Percentiles rank a stretch among this genome's conserved stretches.
Evolutionary conservation across 805 yeast species (phyloP).

Genomic region (Yarrowia bubula): DNA sequence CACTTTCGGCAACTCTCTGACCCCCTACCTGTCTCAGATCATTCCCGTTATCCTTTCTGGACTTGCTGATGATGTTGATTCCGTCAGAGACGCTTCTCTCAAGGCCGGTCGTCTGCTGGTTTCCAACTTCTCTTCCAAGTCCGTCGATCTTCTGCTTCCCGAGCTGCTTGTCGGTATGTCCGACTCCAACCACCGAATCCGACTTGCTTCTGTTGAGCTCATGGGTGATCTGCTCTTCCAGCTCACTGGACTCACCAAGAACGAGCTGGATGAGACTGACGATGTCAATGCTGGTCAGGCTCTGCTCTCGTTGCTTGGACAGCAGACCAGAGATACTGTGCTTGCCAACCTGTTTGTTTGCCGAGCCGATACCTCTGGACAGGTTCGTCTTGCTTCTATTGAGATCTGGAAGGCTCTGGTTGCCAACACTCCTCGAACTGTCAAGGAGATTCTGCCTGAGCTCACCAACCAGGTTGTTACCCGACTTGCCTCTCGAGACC

Average conservation of each 20-base stretch:
- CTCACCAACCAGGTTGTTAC: conserved; percentile 76
- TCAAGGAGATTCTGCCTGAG: conserved; percentile 85
- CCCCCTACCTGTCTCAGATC: conserved; percentile 80
- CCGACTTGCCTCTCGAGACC: conserved; percentile 79
- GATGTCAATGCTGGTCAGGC: conserved; percentile 46
- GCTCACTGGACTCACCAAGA: conserved; percentile 82
- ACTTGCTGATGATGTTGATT: conserved; percentile 84
- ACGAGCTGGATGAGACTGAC: conserved; percentile 46
- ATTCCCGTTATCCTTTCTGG: conserved; percentile 92
- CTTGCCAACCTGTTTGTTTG: conserved; percentile 86
- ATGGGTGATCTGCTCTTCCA: conserved; percentile 94
- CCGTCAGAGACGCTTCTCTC: conserved; percentile 81
- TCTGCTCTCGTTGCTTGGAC: conserved; percentile 77
- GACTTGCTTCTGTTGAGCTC: conserved; percentile 90
- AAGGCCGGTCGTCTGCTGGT: conserved; percentile 92
- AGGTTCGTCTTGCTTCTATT: conserved; percentile 83
- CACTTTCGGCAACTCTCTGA: conserved; percentile 86
- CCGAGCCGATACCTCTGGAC: conserved; percentile 85
- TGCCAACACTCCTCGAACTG: conserved; percentile 91
- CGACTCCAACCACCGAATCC: conserved; percentile 77
- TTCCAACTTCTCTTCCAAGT: conserved; percentile 84
- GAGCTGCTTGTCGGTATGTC: conserved; percentile 89
- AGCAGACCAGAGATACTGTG: conserved; percentile 82
- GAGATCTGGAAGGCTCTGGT: conserved; percentile 97
- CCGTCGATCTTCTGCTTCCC: conserved; percentile 89